phyloP scores from a whole-genome alignment of 345 rosid species.

The Rhodomyrtus tomentosa region DNA sequence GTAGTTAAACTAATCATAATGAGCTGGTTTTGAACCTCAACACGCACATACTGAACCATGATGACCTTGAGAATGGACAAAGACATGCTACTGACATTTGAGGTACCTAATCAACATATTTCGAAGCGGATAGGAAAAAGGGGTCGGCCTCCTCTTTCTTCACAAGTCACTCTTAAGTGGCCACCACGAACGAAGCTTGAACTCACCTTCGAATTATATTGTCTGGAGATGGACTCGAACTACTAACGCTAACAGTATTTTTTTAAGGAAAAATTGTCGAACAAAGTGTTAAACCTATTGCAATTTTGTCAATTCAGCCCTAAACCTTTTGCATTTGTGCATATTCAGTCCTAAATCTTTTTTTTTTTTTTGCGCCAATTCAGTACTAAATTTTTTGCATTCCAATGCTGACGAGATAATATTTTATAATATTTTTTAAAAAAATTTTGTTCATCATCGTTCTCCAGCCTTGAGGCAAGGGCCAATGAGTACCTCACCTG shows the following conservation, averaged over 20 bases:
- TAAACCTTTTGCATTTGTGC: too few species aligned
- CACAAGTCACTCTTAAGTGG: background rate
- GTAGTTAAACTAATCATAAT: background rate
- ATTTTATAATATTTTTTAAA: too few species aligned
- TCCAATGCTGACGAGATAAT: too few species aligned
- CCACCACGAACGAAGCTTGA: background rate
- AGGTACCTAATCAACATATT: background rate
- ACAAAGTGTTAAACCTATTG: too few species aligned
- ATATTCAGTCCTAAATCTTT: too few species aligned
- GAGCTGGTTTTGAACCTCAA: background rate
- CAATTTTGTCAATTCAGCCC: too few species aligned
- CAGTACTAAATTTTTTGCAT: too few species aligned
- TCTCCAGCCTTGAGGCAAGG: too few species aligned
- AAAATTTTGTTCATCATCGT: too few species aligned
- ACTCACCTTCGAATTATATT: background rate
- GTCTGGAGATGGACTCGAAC: background rate
- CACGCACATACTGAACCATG: rapidly evolving
- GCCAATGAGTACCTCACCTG: too few species aligned
- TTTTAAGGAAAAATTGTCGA: too few species aligned
- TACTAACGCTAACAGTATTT: background rate
- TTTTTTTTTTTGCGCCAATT: too few species aligned
- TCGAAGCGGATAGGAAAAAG: background rate
- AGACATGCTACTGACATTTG: background rate
- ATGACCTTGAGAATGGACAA: background rate
- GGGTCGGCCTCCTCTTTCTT: background rate